Evolutionary conservation across 2,329 filamentous ascomycete species (phyloP).

Genomic region (Corinectria fuckeliana): DNA sequence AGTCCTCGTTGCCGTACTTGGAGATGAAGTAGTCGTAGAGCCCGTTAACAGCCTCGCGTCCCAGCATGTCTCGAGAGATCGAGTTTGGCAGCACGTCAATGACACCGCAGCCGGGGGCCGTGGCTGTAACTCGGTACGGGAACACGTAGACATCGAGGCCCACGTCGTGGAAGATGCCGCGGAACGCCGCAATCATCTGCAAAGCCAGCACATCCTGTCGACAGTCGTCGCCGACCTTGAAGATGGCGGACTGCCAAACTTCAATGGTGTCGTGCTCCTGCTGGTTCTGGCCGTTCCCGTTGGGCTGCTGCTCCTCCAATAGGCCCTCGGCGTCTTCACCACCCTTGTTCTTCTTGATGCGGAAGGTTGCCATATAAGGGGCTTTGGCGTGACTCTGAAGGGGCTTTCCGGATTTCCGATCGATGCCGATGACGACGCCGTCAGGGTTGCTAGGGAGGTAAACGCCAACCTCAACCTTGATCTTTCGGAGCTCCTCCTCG

Average conservation of each 20-base stretch:
- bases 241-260: conserved; percentile 99
- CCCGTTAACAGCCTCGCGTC: conserved; percentile 95
- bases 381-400: conserved; percentile 98
- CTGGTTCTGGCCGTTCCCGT: conserved; percentile 43
- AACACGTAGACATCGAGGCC: conserved; percentile 97
- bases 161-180: conserved; percentile 93
- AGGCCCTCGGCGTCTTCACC: conserved; percentile 60
- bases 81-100: conserved; percentile 98
- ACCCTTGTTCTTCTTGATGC: conserved; percentile 81
- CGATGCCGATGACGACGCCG: conserved; percentile 95
- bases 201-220: conserved; percentile 95
- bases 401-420: conserved; percentile 96
- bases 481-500: conserved; percentile 96
- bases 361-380: conserved; percentile 98
- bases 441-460: conserved; percentile 98
- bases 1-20: conserved; percentile 97
- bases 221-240: conserved; percentile 99
- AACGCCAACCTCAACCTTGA: conserved; percentile 95
- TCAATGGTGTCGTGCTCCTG: conserved; percentile 74
- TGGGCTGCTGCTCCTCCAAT: conserved; percentile 51
- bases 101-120: conserved; percentile 94
- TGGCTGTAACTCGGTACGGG: conserved; percentile 96
- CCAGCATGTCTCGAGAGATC: conserved; percentile 98
- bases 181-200: conserved; percentile 97
- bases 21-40: conserved; percentile 98